Evolutionary conservation across 306 rosid genomes (phyloP).

Genomic region (Prunus armeniaca): DNA sequence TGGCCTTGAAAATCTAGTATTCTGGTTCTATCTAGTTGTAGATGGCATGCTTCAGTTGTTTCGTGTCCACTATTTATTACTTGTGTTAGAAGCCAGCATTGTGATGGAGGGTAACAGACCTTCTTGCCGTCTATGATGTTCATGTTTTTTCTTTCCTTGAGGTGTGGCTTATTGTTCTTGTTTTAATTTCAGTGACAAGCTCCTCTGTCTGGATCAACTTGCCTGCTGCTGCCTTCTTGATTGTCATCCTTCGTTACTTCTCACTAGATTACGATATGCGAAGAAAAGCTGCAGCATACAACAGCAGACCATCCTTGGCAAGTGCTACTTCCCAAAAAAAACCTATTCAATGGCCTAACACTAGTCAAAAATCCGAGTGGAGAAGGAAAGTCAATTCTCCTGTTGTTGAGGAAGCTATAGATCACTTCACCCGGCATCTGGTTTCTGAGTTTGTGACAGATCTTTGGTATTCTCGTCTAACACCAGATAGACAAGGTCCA

Average conservation of each 20-base stretch:
- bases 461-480: slow-evolving; percentile 88
- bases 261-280: slow-evolving; percentile 83
- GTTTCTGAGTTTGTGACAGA: slow-evolving; percentile 93
- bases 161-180: slow-evolving; percentile 31
- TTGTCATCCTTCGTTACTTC: slow-evolving; percentile 69
- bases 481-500: slow-evolving; percentile 92
- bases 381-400: slow-evolving; percentile 88
- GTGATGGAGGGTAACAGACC: not conserved
- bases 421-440: slow-evolving; percentile 71
- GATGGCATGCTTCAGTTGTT: not conserved
- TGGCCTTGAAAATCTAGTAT: not conserved
- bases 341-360: slow-evolving; percentile 48
- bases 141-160: slow-evolving; percentile 15
- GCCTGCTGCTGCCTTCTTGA: slow-evolving; percentile 85
- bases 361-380: slow-evolving; percentile 69
- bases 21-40: not conserved
- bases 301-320: slow-evolving; percentile 51
- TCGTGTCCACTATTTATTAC: not conserved
- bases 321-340: slow-evolving; percentile 48
- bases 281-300: slow-evolving; percentile 83
- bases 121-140: slow-evolving; percentile 15
- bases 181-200: slow-evolving; percentile 84
- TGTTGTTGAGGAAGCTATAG: slow-evolving; percentile 88
- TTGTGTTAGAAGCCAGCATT: slow-evolving; percentile 8
- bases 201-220: slow-evolving; percentile 95